Percentiles rank a stretch among this genome's conserved stretches.
phyloP scores from a whole-genome alignment of 495 filamentous ascomycete genomes.

The Margaritispora aquatica region DNA sequence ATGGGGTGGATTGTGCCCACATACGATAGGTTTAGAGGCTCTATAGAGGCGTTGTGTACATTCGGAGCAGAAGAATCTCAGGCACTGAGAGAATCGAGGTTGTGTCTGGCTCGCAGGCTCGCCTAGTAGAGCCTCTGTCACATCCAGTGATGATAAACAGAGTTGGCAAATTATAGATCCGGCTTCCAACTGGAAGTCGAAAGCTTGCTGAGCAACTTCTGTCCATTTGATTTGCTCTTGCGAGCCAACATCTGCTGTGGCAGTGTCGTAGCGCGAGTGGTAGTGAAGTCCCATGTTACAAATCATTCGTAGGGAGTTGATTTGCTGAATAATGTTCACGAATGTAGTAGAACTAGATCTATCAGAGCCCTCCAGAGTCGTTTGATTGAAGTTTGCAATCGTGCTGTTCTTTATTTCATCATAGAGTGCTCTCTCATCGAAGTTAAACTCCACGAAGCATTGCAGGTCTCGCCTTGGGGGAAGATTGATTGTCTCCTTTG shows the following conservation, averaged over 20 bases:
- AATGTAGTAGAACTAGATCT: conserved; percentile 4
- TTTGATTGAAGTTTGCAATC: conserved; percentile 23
- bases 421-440: conserved; percentile 28
- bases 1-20: conserved; percentile 24
- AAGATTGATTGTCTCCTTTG: conserved; percentile 29
- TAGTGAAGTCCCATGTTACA: conserved; percentile 35
- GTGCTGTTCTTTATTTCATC: conserved; percentile 18
- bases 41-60: conserved; percentile 11
- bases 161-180: conserved; percentile 4
- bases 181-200: conserved; percentile 23
- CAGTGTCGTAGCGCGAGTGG: conserved; percentile 16
- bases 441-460: conserved; percentile 24
- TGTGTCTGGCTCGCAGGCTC: not conserved
- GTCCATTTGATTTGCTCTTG: conserved; percentile 12
- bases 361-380: not conserved
- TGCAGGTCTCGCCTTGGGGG: conserved; percentile 24
- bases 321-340: conserved; percentile 34
- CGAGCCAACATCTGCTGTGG: not conserved
- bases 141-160: not conserved
- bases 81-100: conserved; percentile 17
- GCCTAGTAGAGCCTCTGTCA: not conserved
- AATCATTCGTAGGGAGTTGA: conserved; percentile 33
- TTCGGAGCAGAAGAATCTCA: conserved; percentile 18
- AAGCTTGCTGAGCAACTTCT: conserved; percentile 20
- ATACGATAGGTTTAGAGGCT: conserved; percentile 1